Conservation (phyloP, 768 basidiomycete species). For the Collybia nuda region DNA sequence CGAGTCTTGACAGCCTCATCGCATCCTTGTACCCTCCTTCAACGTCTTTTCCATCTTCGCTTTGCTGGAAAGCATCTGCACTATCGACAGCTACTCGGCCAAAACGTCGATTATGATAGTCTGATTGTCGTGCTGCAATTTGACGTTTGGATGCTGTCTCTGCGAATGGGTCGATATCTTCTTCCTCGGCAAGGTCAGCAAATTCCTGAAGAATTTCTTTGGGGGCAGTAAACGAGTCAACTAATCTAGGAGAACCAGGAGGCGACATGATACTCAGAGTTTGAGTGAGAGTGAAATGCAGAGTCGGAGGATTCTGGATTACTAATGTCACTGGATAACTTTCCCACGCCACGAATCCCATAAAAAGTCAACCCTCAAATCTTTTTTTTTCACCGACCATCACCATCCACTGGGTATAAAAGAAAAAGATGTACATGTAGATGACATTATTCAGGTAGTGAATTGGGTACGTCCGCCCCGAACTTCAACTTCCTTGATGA, state of each 20-base stretch:
- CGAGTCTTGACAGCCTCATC: conserved; percentile 87
- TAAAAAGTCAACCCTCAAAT: conserved; percentile 11
- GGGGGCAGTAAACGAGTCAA: conserved; percentile 91
- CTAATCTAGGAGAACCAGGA: conserved; percentile 65
- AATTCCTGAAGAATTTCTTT: conserved; percentile 95
- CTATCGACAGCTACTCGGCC: conserved; percentile 80
- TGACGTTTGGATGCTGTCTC: conserved; percentile 93
- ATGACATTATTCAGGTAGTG: not conserved
- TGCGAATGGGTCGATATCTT: conserved; percentile 87
- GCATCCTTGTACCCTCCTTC: conserved; percentile 96
- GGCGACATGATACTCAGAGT: conserved; percentile 50
- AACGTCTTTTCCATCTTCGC: conserved; percentile 62
- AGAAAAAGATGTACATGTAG: no score
- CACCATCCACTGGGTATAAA: no score
- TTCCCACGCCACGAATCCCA: conserved; percentile 29
- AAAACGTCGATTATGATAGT: conserved; percentile 93
- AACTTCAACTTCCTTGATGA: conserved; percentile 42
- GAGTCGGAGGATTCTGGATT: conserved; percentile 15
- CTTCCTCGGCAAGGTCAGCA: conserved; percentile 90
- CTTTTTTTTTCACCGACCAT: conserved; percentile 17
- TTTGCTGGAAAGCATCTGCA: conserved; percentile 72
- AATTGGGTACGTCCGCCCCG: conserved; percentile 26
- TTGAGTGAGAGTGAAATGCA: conserved; percentile 4
- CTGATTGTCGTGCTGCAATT: conserved; percentile 90
- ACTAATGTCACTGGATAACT: conserved; percentile 21